Evolutionary conservation across 257 asterid genomes (phyloP), one percentile per base, ranked within the genome.

Genomic region (Euphrasia confusa): DNA sequence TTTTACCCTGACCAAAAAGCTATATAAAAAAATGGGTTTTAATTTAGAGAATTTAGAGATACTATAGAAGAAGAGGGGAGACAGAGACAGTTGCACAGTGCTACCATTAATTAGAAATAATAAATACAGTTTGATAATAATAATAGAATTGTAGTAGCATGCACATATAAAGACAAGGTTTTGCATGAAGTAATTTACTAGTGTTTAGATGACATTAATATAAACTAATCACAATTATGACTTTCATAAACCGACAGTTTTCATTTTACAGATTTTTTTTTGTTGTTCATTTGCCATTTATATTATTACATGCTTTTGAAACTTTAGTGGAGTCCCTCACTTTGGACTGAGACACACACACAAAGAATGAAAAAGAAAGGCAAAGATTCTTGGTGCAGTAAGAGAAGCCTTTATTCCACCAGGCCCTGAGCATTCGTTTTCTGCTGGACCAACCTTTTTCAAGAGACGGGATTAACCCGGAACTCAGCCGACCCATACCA

Each of bases 331-430:
- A 54, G 64, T 26, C 72, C 71, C 39, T 47, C 37, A 63, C 67
- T 60, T 64, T 64, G 79, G 72, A 52, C 65, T 45, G 68, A 65
- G 26, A 39, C 18, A 40, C 3, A 56, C 14, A 8, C 15, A 10
- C 64, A 74, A 61, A 42, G 57, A 70, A 75, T 71, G 77, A 10
- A 61, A 74, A 61, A 42, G 57, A 70, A 75, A 73, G 77, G 75
- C 66, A 74, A 79, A 77, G 82, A 81, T 76, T 78, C 83, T 60
- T 72, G 24, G 24, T 21, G 58, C 66, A n/a, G 69, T 7, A 64
- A 66, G 75, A 56, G 52, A 68, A 65, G 64, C 71, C 83, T 77
- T 81, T 74, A 70, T 77, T 75, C 74, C 60, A 56, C 42, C 33
- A 21, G 24, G 24, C 32, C 37, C 35, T 60, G 58, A 37, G 60